These are phyloP conservation scores for Theobroma grandiflorum DNA, from an alignment of 441 rosid genomes.

Conservation along the genomic window DNA sequence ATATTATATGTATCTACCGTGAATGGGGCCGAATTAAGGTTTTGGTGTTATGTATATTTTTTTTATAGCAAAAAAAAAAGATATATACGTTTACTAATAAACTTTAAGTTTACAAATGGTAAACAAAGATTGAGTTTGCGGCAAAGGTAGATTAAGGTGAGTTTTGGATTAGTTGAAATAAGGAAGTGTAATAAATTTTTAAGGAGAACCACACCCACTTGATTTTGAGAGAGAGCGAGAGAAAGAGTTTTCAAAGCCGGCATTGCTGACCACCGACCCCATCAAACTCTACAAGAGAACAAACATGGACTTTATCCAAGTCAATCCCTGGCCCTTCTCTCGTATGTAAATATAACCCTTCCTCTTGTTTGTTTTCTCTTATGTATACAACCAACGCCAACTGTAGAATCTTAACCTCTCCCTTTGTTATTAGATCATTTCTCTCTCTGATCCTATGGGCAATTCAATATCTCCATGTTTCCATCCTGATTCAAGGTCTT, in stretches of 20 bases:
- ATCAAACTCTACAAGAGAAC: not conserved
- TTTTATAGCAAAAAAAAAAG: too few relatives aligned
- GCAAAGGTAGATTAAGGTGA: not conserved
- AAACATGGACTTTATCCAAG: constrained; percentile 41
- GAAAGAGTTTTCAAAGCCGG: constrained; percentile 56
- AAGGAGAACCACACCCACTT: not conserved
- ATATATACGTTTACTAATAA: too few relatives aligned
- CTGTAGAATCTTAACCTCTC: not conserved
- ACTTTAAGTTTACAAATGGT: too few relatives aligned
- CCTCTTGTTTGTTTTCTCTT: constrained; percentile 17
- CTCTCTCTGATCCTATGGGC: constrained; percentile 40
- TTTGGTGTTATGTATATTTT: too few relatives aligned
- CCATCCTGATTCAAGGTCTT: constrained; percentile 27
- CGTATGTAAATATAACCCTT: constrained; percentile 19
- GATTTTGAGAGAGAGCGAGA: not conserved
- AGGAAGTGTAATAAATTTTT: not conserved
- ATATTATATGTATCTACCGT: too few relatives aligned
- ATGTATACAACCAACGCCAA: not conserved
- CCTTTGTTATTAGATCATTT: not conserved
- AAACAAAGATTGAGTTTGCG: too few relatives aligned
- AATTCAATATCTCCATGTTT: constrained; percentile 56
- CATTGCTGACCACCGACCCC: constrained; percentile 68
- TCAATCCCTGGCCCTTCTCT: constrained; percentile 25
- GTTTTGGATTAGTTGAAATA: constrained; percentile 4
- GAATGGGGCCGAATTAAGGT: too few relatives aligned